Base-by-base conservation (phyloP, 2,329 filamentous ascomycete species). In the Rutstroemia sp. region DNA sequence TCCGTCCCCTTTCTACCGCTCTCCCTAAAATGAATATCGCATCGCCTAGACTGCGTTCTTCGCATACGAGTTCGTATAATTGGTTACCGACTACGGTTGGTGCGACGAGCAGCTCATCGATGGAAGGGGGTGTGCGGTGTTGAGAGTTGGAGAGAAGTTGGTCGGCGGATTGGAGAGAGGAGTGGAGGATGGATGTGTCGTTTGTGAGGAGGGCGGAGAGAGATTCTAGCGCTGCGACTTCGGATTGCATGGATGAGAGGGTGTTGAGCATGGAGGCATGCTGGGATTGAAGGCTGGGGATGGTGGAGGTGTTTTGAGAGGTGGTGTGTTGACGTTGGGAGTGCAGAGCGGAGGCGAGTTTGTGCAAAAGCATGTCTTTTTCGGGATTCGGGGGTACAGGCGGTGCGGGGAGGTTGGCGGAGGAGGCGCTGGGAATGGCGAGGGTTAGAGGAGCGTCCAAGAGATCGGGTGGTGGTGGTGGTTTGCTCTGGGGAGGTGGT, bases 381-480 rank as follows among this genome's bases (percentile, higher is more conserved):
- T 97, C 90, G 0, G 94, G 94, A 66, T 99, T 99, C 0, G 91
- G 92, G 0, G 94, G 92, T 34, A 96, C 90, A 0, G 92, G 92
- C 0, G 94, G 92, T 0, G 90, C 83, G 5, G 86, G 79, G 7
- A 83, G 69, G 21, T 78, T 74, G 9, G 61, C 61, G 0, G 75
- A 73, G 4, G 74, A 70, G 1, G 62, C 47, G 10, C 75, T 71
- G 2, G 80, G 76, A 12, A 80, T 73, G 16, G 75, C 65, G 23
- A 82, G 71, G 9, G 76, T 77, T 14, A 83, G 70, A 34, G 81
- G 80, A 0, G 62, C 65, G 50, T 70, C 67, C 53, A 88, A 76
- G 48, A 87, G 77, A 63, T 87, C 82, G 53, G 72, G 71, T 63
- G 63, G 64, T 49, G 67, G 68, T 30, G 65, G 66, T 0, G 68